These are phyloP conservation scores for Huntiella omanensis DNA, from an alignment of 2,329 filamentous ascomycete species.

Conservation along the genomic window DNA sequence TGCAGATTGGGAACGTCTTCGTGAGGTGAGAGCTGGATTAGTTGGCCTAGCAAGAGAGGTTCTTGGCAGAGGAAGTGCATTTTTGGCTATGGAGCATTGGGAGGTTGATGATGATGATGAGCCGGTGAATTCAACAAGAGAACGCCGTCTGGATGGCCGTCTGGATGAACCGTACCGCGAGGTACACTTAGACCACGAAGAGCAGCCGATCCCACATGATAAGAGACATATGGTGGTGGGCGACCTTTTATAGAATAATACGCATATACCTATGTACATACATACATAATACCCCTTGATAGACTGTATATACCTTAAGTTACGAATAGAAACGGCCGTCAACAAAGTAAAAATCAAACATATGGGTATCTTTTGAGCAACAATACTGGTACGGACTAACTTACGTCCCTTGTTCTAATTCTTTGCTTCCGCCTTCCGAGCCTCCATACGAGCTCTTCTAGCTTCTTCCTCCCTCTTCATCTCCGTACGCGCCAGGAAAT, in stretches of 20 bases:
- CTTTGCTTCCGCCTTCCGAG: constrained; percentile 8
- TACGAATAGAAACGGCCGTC: too few relatives aligned
- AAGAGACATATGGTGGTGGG: not conserved
- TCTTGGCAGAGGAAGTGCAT: constrained; percentile 4
- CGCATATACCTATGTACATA: too few relatives aligned
- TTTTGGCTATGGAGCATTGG: constrained; percentile 7
- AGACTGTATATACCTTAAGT: too few relatives aligned
- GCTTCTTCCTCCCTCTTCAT: constrained; percentile 42
- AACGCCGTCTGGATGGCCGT: not conserved
- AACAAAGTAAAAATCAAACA: too few relatives aligned
- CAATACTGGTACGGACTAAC: too few relatives aligned
- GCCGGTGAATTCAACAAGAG: not conserved
- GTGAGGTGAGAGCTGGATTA: constrained; percentile 2
- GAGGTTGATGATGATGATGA: not conserved
- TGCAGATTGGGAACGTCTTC: constrained; percentile 2
- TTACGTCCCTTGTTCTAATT: too few relatives aligned
- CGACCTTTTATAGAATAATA: not conserved
- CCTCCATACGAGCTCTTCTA: constrained; percentile 31
- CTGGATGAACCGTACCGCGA: not conserved
- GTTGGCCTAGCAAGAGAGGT: constrained; percentile 4
- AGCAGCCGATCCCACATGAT: not conserved
- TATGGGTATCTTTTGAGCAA: too few relatives aligned
- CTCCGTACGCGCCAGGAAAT: constrained; percentile 48
- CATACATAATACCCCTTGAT: too few relatives aligned
- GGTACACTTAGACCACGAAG: not conserved